phyloP scores from a whole-genome alignment of 805 yeast species.

The Debaryomyces hansenii region DNA sequence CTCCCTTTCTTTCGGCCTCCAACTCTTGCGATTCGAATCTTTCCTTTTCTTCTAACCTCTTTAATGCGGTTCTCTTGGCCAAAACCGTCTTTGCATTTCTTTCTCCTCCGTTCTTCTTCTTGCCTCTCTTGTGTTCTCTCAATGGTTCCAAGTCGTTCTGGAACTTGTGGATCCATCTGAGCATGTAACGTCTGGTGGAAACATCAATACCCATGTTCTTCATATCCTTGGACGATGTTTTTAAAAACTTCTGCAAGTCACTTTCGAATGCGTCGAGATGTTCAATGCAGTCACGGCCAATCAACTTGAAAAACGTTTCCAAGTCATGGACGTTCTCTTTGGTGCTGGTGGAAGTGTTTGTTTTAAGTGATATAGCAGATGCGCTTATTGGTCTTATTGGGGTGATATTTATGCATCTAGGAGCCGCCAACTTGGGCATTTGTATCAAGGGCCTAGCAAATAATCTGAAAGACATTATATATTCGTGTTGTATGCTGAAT shows the following conservation, averaged over 20 bases:
- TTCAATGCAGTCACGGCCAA: conserved; percentile 76
- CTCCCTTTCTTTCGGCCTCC: conserved; percentile 43
- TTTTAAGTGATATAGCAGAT: conserved; percentile 22
- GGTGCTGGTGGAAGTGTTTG: conserved; percentile 55
- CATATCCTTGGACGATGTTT: conserved; percentile 52
- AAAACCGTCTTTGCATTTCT: conserved; percentile 59
- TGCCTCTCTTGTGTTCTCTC: conserved; percentile 60
- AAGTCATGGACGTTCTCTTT: conserved; percentile 59
- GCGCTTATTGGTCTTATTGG: conserved; percentile 7
- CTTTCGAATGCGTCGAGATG: conserved; percentile 64
- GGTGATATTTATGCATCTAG: conserved; percentile 1
- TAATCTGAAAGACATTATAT: conserved; percentile 1
- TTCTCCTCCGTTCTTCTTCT: conserved; percentile 83
- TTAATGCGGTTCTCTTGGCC: conserved; percentile 60
- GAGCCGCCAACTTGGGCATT: conserved; percentile 1
- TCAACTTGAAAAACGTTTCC: conserved; percentile 65
- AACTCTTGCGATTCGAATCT: conserved; percentile 33
- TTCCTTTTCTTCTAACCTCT: conserved; percentile 55
- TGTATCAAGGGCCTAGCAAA: conserved; percentile 1
- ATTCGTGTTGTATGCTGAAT: background rate
- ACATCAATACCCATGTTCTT: conserved; percentile 78
- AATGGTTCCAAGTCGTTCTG: conserved; percentile 55
- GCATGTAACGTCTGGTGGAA: conserved; percentile 67
- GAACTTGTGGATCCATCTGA: conserved; percentile 70
- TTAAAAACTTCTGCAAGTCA: conserved; percentile 60